Evolutionary conservation across 2,329 filamentous ascomycete species (phyloP), one percentile per base, ranked within the genome.

Genomic region (Colletotrichum abscissum): DNA sequence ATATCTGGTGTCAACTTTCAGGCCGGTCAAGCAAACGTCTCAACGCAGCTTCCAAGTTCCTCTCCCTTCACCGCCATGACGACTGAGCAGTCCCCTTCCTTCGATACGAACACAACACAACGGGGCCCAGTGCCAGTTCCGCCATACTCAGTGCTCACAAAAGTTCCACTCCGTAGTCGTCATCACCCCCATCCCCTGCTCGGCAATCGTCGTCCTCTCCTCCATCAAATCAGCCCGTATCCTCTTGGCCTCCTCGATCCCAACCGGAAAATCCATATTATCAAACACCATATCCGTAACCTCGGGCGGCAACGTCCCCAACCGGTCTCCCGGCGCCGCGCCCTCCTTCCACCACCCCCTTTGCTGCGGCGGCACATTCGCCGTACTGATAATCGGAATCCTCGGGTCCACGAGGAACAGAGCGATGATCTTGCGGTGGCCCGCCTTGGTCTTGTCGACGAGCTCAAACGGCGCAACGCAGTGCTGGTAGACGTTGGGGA

Each of bases 341-440:
- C 72, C 74, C 24, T 79, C 78, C n/a, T 68, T 26, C 78, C 83
- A 85, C 84, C 85, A 86, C 46, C 81, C 69, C 19, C 73, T 75
- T 76, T 83, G 84, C 78, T 87, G 84, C 2, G 84, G 84, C 24
- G 84, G 83, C n/a, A 86, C 82, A 33, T 85, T 86, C 35, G 82
- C 81, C 11, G 85, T 86, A 1, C 82, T 83, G 69, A 85, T 79
- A 80, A 86, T 67, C 1, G 84, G 85, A 1, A 83, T 75, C 24
- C 85, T 76, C 0, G 91, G 91, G 76, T 92, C 89, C 2, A 93
- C 86, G 2, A 92, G 84, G 77, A 89, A 92, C 11, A 92, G 81
- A 0, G 88, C 89, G 3, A 92, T 80, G 60, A 92, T 88, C 77
- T 89, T 89, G 22, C 89, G 84, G 76, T 92, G 88, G 2, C 91